Evolutionary conservation across 805 yeast genomes (phyloP), one percentile per base, ranked within the genome.

Genomic region (Myxozyma neotropica): DNA sequence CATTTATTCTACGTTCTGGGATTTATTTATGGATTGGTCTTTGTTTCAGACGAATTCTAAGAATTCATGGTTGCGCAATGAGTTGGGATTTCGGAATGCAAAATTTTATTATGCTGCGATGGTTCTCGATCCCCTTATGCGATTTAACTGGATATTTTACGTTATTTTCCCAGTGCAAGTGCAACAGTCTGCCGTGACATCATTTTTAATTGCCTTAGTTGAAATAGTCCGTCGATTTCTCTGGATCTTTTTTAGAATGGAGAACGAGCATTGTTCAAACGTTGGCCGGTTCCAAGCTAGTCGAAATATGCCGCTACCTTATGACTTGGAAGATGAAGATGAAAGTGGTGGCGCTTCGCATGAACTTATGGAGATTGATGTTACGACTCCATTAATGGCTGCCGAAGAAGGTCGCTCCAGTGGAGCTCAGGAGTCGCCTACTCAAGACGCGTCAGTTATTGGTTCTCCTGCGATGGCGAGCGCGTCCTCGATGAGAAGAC

Each of bases 11-110:
- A 73, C 87, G 0, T 64, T 84, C 2, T 94, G 99, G 99, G 99
- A 94, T 74, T 76, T 94, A 4, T 76, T 92, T 43, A 90, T 94
- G 96, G 99, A 94, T 76, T 94, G 96, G 93, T 91, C 97, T 1
- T 76, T 94, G 68, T 78, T 88, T 57, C 96, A 89, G 72, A 76
- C 83, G 29, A 80, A 78, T 13, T 79, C 87, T 1, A 77, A 79
- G 60, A 80, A 87, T 71, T 73, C 73, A 57, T 74, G 86, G 27
- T 76, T 92, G 53, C 79, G 97, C 67, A 85, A 89, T 69, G 86
- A 88, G 68, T 76, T 92, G 51, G 86, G 86, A 44, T 85, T 81
- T 68, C 78, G 80, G 57, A 73, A 74, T 12, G 85, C 86, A 10
- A 78, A 80, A 71, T 75, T 82, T 29, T 91, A 91, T 72, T 93